Percentiles rank a stretch among this genome's conserved stretches.
phyloP scores from a whole-genome alignment of 768 basidiomycete genomes.

The Auricularia cornea region DNA sequence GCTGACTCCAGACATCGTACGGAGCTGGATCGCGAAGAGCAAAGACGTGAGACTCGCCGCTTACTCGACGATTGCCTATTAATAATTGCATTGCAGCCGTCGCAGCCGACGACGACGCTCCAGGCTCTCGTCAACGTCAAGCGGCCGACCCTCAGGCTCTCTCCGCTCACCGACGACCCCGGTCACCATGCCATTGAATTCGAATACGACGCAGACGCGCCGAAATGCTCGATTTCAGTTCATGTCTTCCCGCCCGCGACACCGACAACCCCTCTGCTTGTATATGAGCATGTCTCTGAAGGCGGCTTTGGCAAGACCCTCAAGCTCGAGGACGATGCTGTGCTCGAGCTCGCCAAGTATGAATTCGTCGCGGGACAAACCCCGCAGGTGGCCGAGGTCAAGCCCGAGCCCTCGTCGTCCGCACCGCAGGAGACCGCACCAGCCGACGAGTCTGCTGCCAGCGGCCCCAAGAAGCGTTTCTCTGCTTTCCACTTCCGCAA shows the following conservation, averaged over 20 bases:
- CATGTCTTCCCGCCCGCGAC: slow-evolving; percentile 54
- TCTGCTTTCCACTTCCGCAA: slow-evolving; percentile 61
- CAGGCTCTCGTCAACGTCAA: slow-evolving; percentile 94
- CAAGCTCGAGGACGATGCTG: slow-evolving; percentile 66
- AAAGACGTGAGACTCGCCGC: slow-evolving; percentile 55
- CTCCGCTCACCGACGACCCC: slow-evolving; percentile 43
- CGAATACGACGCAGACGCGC: slow-evolving; percentile 85
- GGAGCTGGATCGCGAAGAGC: slow-evolving; percentile 76
- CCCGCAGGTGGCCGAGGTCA: neutral
- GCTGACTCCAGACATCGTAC: slow-evolving; percentile 75
- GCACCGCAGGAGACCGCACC: slow-evolving; percentile 11
- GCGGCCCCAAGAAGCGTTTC: slow-evolving; percentile 45
- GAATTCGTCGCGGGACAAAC: slow-evolving; percentile 25
- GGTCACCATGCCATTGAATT: slow-evolving; percentile 73
- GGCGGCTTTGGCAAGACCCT: slow-evolving; percentile 78
- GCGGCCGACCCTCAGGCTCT: slow-evolving; percentile 75
- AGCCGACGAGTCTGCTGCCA: slow-evolving; percentile 17
- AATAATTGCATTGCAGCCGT: slow-evolving; percentile 34
- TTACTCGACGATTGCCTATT: slow-evolving; percentile 5
- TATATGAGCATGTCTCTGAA: slow-evolving; percentile 48
- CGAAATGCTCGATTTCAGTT: slow-evolving; percentile 73
- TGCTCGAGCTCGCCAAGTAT: slow-evolving; percentile 73
- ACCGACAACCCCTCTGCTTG: slow-evolving; percentile 38
- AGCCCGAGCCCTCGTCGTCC: neutral
- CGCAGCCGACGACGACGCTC: slow-evolving; percentile 84